Evolutionary conservation across 805 yeast species (phyloP).

Genomic region (Candida sphagnicola): DNA sequence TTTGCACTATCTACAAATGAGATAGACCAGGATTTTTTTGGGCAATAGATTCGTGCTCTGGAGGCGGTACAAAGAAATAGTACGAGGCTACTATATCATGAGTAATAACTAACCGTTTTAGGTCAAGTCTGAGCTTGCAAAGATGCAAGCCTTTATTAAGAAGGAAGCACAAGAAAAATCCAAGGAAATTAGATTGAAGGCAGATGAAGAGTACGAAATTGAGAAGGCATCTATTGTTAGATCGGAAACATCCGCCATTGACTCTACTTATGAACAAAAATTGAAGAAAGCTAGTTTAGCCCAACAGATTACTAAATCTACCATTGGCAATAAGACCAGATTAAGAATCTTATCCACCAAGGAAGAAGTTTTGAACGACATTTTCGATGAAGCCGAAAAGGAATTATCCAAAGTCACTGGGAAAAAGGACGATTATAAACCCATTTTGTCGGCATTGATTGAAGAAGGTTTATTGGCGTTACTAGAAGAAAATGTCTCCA

Average conservation of each 20-base stretch:
- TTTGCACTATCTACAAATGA: too few species aligned
- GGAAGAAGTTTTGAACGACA: constrained; percentile 66
- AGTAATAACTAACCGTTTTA: constrained; percentile 20
- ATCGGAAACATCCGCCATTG: constrained; percentile 85
- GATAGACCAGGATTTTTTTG: too few species aligned
- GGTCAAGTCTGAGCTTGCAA: constrained; percentile 93
- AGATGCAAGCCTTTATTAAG: constrained; percentile 98
- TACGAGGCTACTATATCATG: too few species aligned
- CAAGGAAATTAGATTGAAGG: constrained; percentile 89
- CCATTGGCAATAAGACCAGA: constrained; percentile 93
- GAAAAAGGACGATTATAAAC: constrained; percentile 58
- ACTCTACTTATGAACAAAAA: constrained; percentile 71
- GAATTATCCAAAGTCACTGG: constrained; percentile 57
- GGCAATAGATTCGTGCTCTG: too few species aligned
- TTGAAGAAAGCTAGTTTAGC: constrained; percentile 88
- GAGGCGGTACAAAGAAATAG: too few species aligned
- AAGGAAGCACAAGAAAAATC: constrained; percentile 99
- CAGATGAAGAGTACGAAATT: constrained; percentile 97
- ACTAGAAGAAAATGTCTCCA: constrained; percentile 63
- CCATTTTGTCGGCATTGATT: constrained; percentile 70
- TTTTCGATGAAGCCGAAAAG: constrained; percentile 65
- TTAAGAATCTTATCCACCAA: constrained; percentile 84
- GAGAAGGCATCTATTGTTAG: constrained; percentile 95
- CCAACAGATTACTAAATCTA: constrained; percentile 93
- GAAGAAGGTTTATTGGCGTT: constrained; percentile 70